A percentile compares a stretch with the other conserved stretches of the same genome.
phyloP scores from a whole-genome alignment of 2,329 filamentous ascomycete genomes.

The Colletotrichum chrysophilum region DNA sequence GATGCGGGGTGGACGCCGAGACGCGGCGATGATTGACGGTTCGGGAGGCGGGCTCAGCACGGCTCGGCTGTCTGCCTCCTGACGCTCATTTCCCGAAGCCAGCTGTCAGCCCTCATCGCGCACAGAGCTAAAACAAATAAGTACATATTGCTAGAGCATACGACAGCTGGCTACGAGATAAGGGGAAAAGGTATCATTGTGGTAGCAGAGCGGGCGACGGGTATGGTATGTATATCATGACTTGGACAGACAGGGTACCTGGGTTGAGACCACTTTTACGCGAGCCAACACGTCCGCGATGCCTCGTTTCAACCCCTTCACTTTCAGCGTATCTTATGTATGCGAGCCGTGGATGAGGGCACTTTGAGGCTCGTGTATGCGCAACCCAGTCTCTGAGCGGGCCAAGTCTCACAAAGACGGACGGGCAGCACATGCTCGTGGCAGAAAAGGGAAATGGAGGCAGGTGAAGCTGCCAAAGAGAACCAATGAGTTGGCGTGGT shows the following conservation, averaged over 20 bases:
- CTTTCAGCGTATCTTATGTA: not conserved
- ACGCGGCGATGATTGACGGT: conserved; percentile 2
- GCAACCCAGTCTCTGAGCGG: not conserved
- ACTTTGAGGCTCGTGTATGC: not conserved
- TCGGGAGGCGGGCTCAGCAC: not conserved
- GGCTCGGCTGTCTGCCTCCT: not conserved
- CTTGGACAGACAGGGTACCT: not conserved
- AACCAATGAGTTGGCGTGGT: not conserved
- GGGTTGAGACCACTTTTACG: conserved; percentile 12
- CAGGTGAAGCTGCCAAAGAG: not conserved
- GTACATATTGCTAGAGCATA: not conserved
- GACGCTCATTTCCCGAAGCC: conserved; percentile 9
- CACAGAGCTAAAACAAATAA: not conserved
- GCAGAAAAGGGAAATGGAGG: conserved; percentile 5
- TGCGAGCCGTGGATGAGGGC: not conserved
- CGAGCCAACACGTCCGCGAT: conserved; percentile 8
- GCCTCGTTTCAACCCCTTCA: conserved; percentile 19
- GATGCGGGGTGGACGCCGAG: conserved; percentile 15
- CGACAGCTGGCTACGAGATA: not conserved
- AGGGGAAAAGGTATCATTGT: not conserved
- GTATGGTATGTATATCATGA: not conserved
- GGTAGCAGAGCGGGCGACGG: not conserved
- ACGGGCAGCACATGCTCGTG: not conserved
- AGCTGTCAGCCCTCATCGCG: not conserved
- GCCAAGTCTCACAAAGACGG: conserved; percentile 1